These are phyloP conservation scores for Caloboletus firmus DNA, from an alignment of 1,284 basidiomycete genomes.

Conservation along the genomic window DNA sequence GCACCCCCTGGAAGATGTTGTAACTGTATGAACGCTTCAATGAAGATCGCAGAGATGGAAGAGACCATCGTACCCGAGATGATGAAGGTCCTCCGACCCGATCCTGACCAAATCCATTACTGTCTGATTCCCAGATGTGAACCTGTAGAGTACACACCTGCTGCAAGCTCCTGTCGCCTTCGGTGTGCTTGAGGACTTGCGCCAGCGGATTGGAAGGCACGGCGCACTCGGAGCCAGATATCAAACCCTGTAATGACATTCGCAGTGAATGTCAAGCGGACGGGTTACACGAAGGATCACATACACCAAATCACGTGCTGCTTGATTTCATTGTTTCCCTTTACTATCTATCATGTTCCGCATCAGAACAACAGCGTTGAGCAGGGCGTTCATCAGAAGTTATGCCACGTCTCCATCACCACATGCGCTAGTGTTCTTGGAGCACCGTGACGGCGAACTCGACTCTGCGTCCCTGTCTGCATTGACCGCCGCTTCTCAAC, in stretches of 20 bases:
- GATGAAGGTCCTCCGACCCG: slow-evolving; percentile 71
- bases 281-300: not conserved
- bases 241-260: slow-evolving; percentile 78
- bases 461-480: slow-evolving; percentile 88
- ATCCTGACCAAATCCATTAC: slow-evolving; percentile 48
- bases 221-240: slow-evolving; percentile 91
- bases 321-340: not conserved
- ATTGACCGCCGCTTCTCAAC: slow-evolving; percentile 81
- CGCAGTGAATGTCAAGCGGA: not conserved
- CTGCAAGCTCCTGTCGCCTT: slow-evolving; percentile 86
- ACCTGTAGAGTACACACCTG: slow-evolving; percentile 49
- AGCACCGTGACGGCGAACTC: slow-evolving; percentile 82
- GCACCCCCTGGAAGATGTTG: slow-evolving; percentile 68
- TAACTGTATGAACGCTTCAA: slow-evolving; percentile 45
- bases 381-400: slow-evolving; percentile 40
- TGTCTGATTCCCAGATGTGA: not conserved
- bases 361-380: slow-evolving; percentile 26
- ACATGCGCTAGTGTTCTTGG: slow-evolving; percentile 83
- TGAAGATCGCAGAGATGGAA: not conserved
- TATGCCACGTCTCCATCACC: slow-evolving; percentile 60
- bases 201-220: slow-evolving; percentile 84
- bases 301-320: slow-evolving; percentile 19
- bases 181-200: slow-evolving; percentile 89
- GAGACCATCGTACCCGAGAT: slow-evolving; percentile 49
- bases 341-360: slow-evolving; percentile 39